phyloP scores from a whole-genome alignment of 306 rosid species.

The Prunus davidiana region DNA sequence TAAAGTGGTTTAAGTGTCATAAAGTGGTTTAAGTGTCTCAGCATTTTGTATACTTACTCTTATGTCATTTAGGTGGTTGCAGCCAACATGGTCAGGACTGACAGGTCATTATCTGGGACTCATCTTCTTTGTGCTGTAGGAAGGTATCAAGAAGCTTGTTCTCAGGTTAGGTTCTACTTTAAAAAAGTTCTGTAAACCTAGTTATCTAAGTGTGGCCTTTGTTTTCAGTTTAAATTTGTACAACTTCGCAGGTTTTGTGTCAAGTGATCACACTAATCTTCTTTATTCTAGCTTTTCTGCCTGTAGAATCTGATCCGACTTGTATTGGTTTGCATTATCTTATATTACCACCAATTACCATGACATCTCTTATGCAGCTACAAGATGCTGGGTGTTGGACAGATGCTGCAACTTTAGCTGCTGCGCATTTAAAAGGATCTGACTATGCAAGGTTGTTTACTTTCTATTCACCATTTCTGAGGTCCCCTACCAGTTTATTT shows the following conservation, averaged over 20 bases:
- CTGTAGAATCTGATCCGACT: too few species aligned
- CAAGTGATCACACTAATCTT: background rate
- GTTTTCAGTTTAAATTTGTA: background rate
- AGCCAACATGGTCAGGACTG: constrained; percentile 99
- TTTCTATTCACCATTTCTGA: background rate
- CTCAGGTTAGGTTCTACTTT: constrained; percentile 65
- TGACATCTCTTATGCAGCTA: constrained; percentile 60
- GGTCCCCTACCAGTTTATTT: background rate
- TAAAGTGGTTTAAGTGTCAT: constrained; percentile 11
- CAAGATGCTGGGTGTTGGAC: constrained; percentile 99
- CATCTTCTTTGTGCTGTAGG: constrained; percentile 99
- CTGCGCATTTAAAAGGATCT: constrained; percentile 84
- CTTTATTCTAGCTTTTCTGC: too few species aligned
- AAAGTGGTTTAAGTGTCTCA: constrained; percentile 9
- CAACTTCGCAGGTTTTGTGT: background rate
- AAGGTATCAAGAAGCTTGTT: constrained; percentile 97
- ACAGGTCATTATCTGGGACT: constrained; percentile 89
- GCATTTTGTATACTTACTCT: constrained; percentile 17
- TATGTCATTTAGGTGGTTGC: constrained; percentile 74
- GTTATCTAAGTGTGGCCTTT: background rate
- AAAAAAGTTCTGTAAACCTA: constrained; percentile 1
- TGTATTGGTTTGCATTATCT: background rate
- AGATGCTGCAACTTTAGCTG: constrained; percentile 98
- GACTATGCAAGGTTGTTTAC: constrained; percentile 85
- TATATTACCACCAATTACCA: constrained; percentile 23